Base-by-base conservation (phyloP, 2,329 filamentous ascomycete species). In the Colletotrichum abscissum region DNA sequence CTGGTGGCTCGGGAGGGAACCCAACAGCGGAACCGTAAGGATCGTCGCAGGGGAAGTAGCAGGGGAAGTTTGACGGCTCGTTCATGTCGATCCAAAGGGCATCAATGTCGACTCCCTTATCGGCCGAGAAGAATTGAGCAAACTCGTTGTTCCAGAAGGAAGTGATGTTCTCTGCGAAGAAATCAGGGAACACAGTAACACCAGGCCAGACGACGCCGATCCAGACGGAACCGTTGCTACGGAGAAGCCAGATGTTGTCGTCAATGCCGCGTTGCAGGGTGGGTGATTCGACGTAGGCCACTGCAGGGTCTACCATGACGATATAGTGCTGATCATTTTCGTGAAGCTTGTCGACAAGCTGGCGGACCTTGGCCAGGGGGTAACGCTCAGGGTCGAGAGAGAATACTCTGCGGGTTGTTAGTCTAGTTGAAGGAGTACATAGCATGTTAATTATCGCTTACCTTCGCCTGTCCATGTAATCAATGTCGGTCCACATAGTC, bases 171-270 rank as follows among this genome's bases (percentile, higher is more conserved):
- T 88, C 86, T 22, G 91, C 84, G 78, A 95, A 95, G 93, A 93
- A 96, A 80, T 96, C 94, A 0, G 92, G 92, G 81, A 92, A 95
- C 12, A 89, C 92, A 0, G 92, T 89, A 16, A 91, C 88, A 58
- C 94, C 94, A 6, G 94, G 92, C 94, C 94, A 96, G 26, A 95
- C 93, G 19, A 94, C 92, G 19, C 93, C 90, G 57, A 88, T 82
- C 82, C 85, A 90, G 63, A 85, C 81, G 1, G 86, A 87, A 9
- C 88, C 92, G 76, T 94, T 91, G 49, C 80, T 77, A 8, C 84
- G 82, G 56, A 84, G 82, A 16, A 89, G 79, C 77, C 88, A 90
- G 69, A 87, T 76, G 83, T 90, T 80, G 33, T 82, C 78, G 76
- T 76, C 78, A 4, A 85, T 79, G 6, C 87, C 87, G 3, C 81